Percentiles rank a stretch among this genome's conserved stretches.
Evolutionary conservation across 2,329 filamentous ascomycete genomes (phyloP).

Genomic region (Nothophoma quercina): DNA sequence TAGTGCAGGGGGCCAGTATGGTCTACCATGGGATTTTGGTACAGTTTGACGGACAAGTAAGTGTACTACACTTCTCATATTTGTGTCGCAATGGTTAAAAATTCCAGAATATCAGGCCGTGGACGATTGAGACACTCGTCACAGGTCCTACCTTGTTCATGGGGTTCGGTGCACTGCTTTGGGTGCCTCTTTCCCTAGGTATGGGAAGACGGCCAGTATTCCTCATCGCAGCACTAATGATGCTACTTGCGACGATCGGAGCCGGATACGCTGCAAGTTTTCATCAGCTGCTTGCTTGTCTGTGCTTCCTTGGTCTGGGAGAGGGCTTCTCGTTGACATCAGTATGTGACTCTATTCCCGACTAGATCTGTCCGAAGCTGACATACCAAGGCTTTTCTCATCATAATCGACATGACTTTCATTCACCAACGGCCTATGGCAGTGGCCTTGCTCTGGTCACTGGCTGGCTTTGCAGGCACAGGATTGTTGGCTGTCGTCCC

Average conservation of each 20-base stretch:
- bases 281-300: conserved; percentile 34
- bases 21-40: conserved; percentile 20
- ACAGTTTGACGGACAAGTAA: conserved; percentile 27
- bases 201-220: conserved; percentile 50
- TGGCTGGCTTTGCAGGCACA: conserved; percentile 35
- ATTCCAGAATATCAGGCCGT: conserved; percentile 33
- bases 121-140: conserved; percentile 35
- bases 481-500: conserved; percentile 37
- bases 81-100: too few species aligned
- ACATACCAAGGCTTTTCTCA: conserved; percentile 40
- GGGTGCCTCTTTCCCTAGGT: conserved; percentile 49
- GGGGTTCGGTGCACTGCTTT: conserved; percentile 48
- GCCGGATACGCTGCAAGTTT: conserved; percentile 40
- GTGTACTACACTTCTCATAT: background rate
- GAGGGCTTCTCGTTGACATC: conserved; percentile 41
- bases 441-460: conserved; percentile 47
- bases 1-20: conserved; percentile 29
- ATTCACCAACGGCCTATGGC: conserved; percentile 49
- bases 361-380: background rate
- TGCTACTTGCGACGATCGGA: conserved; percentile 35
- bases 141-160: conserved; percentile 44
- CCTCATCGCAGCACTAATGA: conserved; percentile 38
- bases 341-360: conserved; percentile 22
- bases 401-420: conserved; percentile 51
- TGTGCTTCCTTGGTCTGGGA: conserved; percentile 46